These are phyloP conservation scores for Geotrichum australiense DNA, from an alignment of 1,139 yeast genomes.

Conservation along the genomic window DNA sequence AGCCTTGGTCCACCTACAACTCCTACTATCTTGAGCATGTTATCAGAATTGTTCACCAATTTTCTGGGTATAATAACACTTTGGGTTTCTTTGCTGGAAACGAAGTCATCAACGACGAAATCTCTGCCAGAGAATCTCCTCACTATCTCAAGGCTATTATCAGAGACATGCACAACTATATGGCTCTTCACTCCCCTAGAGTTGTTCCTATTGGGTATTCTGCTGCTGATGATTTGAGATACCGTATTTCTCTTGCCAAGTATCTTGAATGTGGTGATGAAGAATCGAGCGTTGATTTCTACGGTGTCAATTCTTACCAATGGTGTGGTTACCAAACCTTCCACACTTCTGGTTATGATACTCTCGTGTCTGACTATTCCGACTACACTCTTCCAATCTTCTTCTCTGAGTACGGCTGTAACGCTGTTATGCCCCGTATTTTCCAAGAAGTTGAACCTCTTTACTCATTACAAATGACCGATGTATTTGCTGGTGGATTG, in stretches of 20 bases:
- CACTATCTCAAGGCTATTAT: slow-evolving; percentile 81
- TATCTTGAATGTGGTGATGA: slow-evolving; percentile 67
- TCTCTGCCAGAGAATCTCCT: slow-evolving; percentile 55
- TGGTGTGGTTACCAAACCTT: slow-evolving; percentile 72
- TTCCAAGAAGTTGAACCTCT: slow-evolving; percentile 60
- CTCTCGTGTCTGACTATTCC: slow-evolving; percentile 50
- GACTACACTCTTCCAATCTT: slow-evolving; percentile 72
- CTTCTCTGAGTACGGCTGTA: slow-evolving; percentile 81
- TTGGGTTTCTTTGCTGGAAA: slow-evolving; percentile 93
- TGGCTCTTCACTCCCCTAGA: slow-evolving; percentile 59
- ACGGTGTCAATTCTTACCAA: slow-evolving; percentile 85
- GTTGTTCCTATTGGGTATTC: slow-evolving; percentile 87
- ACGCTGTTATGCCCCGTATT: slow-evolving; percentile 46
- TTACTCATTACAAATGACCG: slow-evolving; percentile 40
- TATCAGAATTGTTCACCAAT: slow-evolving; percentile 74
- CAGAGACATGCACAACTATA: slow-evolving; percentile 84
- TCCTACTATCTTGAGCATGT: slow-evolving; percentile 62
- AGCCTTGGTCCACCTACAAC: slow-evolving; percentile 66
- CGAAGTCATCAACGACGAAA: slow-evolving; percentile 78
- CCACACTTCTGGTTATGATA: slow-evolving; percentile 60
- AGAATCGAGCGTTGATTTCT: slow-evolving; percentile 70
- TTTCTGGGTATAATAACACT: slow-evolving; percentile 73
- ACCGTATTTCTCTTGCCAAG: slow-evolving; percentile 70
- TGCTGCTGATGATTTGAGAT: slow-evolving; percentile 73
- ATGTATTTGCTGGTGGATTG: slow-evolving; percentile 66